These are phyloP conservation scores for Botryobasidium botryosum DNA, from an alignment of 768 basidiomycete species.

Conservation along the genomic window DNA sequence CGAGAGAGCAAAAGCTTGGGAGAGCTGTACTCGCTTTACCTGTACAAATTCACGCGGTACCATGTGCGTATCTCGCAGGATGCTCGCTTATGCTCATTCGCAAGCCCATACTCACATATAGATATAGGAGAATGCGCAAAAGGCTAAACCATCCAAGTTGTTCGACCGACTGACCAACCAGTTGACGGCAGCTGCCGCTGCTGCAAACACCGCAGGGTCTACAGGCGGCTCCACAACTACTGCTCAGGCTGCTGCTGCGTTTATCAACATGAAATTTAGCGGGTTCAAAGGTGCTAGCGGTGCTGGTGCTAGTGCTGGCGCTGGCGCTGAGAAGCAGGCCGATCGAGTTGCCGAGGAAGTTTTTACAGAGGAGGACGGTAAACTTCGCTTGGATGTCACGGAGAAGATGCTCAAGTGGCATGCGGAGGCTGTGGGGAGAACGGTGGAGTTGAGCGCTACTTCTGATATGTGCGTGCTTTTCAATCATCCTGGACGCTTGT, in stretches of 20 bases:
- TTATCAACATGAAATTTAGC: slow-evolving; percentile 83
- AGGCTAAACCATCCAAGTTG: slow-evolving; percentile 48
- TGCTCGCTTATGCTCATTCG: background rate
- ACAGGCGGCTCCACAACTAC: slow-evolving; percentile 44
- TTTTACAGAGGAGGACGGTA: slow-evolving; percentile 55
- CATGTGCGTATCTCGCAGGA: slow-evolving; percentile 41
- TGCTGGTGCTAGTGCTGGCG: background rate
- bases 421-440: slow-evolving; percentile 89
- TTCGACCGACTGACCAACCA: slow-evolving; percentile 90
- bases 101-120: background rate
- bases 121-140: slow-evolving; percentile 40
- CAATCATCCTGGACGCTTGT: slow-evolving; percentile 6
- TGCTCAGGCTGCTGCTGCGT: slow-evolving; percentile 70
- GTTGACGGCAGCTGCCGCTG: slow-evolving; percentile 58
- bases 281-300: slow-evolving; percentile 32
- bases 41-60: slow-evolving; percentile 66
- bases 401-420: slow-evolving; percentile 96
- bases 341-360: slow-evolving; percentile 21
- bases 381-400: slow-evolving; percentile 53
- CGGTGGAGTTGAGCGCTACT: slow-evolving; percentile 68
- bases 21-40: slow-evolving; percentile 55
- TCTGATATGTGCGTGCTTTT: slow-evolving; percentile 60
- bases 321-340: background rate
- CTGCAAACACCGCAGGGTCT: slow-evolving; percentile 26
- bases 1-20: slow-evolving; percentile 72